These are phyloP conservation scores for Brassica hybrid DNA, from an alignment of 441 rosid species.

Conservation along the genomic window DNA sequence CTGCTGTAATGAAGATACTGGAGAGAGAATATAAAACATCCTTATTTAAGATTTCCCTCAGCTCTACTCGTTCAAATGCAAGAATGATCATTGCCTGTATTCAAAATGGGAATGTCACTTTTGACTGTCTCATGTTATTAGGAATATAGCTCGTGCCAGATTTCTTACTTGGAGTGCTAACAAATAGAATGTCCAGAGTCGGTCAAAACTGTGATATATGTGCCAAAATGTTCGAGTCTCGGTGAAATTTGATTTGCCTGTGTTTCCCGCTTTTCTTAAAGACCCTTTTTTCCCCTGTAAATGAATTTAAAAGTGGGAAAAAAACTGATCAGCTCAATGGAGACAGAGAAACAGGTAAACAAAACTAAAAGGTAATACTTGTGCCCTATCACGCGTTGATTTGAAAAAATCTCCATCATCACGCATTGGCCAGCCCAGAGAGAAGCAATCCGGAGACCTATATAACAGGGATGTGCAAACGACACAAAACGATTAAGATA, in stretches of 20 bases:
- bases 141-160: conserved; percentile 11
- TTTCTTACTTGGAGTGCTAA: conserved; percentile 85
- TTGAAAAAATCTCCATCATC: conserved; percentile 96
- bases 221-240: conserved; percentile 98
- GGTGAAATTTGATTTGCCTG: conserved; percentile 91
- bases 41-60: conserved; percentile 61
- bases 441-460: conserved; percentile 96
- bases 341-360: conserved; percentile 24
- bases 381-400: conserved; percentile 69
- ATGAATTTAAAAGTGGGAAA: conserved; percentile 14
- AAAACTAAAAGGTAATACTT: conserved; percentile 46
- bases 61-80: conserved; percentile 76
- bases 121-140: conserved; percentile 20
- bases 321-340: conserved; percentile 26
- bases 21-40: conserved; percentile 75
- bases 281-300: conserved; percentile 70
- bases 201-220: conserved; percentile 92
- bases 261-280: conserved; percentile 56
- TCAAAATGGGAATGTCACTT: conserved; percentile 31
- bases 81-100: conserved; percentile 85
- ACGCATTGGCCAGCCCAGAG: conserved; percentile 99
- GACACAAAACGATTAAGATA: conserved; percentile 8
- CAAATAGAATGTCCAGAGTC: conserved; percentile 94
- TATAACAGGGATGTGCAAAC: conserved; percentile 31
- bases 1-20: conserved; percentile 94